Conservation (phyloP, 768 basidiomycete species). For the Pleurotus giganteus region DNA sequence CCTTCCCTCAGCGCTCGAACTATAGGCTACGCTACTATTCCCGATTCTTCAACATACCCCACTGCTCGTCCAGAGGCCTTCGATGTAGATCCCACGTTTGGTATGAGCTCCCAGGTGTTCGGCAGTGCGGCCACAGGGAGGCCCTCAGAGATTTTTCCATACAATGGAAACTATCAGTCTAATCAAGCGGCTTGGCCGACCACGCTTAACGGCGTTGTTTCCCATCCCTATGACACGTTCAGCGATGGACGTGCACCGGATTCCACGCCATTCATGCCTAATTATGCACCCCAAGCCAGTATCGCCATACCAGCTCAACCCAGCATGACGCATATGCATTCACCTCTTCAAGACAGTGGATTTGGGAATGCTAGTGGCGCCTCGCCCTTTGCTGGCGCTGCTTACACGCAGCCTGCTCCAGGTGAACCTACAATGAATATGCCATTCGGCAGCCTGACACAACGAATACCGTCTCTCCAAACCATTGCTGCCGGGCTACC, state of each 20-base stretch:
- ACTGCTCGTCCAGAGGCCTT: conserved; percentile 33
- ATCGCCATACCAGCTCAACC: neutral
- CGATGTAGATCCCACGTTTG: conserved; percentile 33
- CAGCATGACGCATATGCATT: neutral
- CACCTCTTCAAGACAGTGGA: neutral
- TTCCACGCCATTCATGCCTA: neutral
- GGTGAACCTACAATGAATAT: neutral
- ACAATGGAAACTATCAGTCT: conserved; percentile 13
- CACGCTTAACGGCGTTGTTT: conserved; percentile 18
- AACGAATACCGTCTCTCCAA: neutral
- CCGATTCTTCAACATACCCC: conserved; percentile 26
- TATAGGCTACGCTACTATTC: conserved; percentile 19
- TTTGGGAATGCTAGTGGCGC: neutral
- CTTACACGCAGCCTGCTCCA: neutral
- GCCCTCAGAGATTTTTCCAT: conserved; percentile 28
- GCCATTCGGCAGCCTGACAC: neutral
- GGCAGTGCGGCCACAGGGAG: conserved; percentile 29
- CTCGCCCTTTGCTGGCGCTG: conserved; percentile 10
- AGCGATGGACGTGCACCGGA: neutral
- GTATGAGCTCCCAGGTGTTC: conserved; percentile 27
- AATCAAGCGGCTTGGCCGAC: conserved; percentile 27
- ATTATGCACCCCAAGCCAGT: neutral
- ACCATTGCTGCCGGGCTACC: neutral
- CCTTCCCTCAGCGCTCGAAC: conserved; percentile 31
- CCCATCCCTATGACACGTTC: conserved; percentile 10